Base-by-base conservation (phyloP, 352 stramenopile species). In the Globisporangium paroecandrum region DNA sequence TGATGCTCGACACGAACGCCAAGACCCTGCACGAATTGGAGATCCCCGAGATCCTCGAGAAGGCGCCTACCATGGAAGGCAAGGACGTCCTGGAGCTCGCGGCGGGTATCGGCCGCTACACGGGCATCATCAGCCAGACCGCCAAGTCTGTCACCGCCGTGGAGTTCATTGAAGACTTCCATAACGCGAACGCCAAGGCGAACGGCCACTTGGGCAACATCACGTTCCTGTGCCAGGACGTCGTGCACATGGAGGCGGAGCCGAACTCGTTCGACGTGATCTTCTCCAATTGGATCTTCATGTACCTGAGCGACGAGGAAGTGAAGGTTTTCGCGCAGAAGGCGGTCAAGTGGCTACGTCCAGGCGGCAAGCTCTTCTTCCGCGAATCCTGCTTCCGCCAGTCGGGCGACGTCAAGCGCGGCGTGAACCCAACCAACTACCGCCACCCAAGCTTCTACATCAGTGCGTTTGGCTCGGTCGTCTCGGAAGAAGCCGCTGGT, bases 1-100 rank as follows among this genome's bases (percentile, higher is more conserved):
- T 94, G 86, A 94, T 94, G 86, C 79, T 94, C 38, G 86, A 94
- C 78, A 76, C 86, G 55, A 92, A 94, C 69, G 86, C 86, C 68
- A 77, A 86, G 68, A 78, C 73, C 60, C 78, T 94, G 6, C 81
- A 91, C 47, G 83, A 92, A 61, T 71, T 92, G 13, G 86, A 93
- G 72, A 81, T 85, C 59, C 86, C 85, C 3, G 84, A 94, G 72
- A 91, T 94, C 67, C 71, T 94, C 63, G 77, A 78, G 64, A 89
- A 86, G 43, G 82, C 86, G 10, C 86, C 86, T 3, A 64, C 56
- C 58, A 84, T 90, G 75, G 60, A 73, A 0, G 70, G 74, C 58
- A 87, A 89, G 67, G 82, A 90, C 66, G 83, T 91, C 56, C 69
- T 91, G 25, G 83, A 91, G 58, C 68, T 91, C 13, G 83, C 80